Conservation (phyloP, 1,284 basidiomycete species). For the Omphalotus olearius region DNA sequence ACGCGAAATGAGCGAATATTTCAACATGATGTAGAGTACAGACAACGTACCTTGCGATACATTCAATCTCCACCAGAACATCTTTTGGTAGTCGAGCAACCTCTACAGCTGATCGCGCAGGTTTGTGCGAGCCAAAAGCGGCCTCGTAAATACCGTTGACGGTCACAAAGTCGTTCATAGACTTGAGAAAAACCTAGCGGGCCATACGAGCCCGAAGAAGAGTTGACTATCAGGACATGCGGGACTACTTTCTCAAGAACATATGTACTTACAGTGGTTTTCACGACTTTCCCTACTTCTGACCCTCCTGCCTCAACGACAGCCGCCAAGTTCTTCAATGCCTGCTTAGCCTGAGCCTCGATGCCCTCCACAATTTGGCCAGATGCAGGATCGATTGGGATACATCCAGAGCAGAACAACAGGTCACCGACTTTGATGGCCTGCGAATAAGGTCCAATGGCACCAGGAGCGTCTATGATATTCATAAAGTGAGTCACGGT, state of each 20-base stretch:
- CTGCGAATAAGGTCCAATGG: constrained; percentile 90
- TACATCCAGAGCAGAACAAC: constrained; percentile 88
- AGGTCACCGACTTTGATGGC: constrained; percentile 84
- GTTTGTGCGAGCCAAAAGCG: constrained; percentile 89
- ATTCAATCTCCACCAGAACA: constrained; percentile 87
- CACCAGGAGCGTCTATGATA: constrained; percentile 72
- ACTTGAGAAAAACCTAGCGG: constrained; percentile 82
- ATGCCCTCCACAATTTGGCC: constrained; percentile 78
- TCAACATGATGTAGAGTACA: no score
- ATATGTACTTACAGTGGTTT: constrained; percentile 66
- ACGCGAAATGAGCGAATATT: no score
- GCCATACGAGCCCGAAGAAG: background rate
- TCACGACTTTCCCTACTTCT: constrained; percentile 73
- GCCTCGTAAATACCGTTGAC: constrained; percentile 80
- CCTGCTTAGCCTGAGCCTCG: constrained; percentile 82
- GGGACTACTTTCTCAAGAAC: background rate
- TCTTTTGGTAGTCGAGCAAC: constrained; percentile 51
- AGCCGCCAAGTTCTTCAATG: constrained; percentile 81
- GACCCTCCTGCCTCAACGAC: constrained; percentile 84
- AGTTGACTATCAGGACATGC: background rate
- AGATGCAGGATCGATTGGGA: constrained; percentile 78
- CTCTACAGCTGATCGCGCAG: constrained; percentile 88
- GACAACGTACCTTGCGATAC: constrained; percentile 62
- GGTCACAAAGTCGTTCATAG: constrained; percentile 85
- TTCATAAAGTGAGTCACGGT: background rate